phyloP scores from a whole-genome alignment of 176 grass and related monocot species.

The Ensete ventricosum region DNA sequence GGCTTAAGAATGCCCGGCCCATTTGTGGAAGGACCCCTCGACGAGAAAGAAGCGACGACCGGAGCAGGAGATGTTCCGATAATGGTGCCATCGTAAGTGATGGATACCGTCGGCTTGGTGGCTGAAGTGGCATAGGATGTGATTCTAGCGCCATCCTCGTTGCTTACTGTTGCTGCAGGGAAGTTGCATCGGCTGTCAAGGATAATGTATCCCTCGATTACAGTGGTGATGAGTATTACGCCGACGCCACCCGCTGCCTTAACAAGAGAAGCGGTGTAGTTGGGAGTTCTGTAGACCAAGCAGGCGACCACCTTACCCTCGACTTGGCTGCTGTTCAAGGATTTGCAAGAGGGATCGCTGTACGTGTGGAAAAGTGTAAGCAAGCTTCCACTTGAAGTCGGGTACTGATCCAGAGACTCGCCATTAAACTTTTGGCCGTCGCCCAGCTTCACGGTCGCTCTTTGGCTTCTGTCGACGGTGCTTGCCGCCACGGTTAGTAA shows the following conservation, averaged over 20 bases:
- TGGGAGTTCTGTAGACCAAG: not conserved
- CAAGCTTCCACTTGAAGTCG: slow-evolving; percentile 12
- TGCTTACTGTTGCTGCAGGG: slow-evolving; percentile 48
- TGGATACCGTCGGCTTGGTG: slow-evolving; percentile 33
- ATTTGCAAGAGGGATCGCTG: slow-evolving; percentile 7
- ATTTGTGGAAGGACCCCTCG: slow-evolving; percentile 51
- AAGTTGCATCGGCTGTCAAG: slow-evolving; percentile 48
- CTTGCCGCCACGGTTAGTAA: slow-evolving; percentile 82
- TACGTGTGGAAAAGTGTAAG: slow-evolving; percentile 50
- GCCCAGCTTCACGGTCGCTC: slow-evolving; percentile 53
- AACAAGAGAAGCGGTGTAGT: slow-evolving; percentile 33
- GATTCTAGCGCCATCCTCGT: slow-evolving; percentile 40
- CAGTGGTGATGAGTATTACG: slow-evolving; percentile 48
- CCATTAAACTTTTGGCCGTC: slow-evolving; percentile 58
- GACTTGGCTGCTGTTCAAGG: slow-evolving; percentile 35
- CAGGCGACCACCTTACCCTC: slow-evolving; percentile 53
- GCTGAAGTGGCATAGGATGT: slow-evolving; percentile 49
- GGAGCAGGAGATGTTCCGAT: slow-evolving; percentile 49
- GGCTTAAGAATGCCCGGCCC: slow-evolving; percentile 73
- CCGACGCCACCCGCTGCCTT: slow-evolving; percentile 40
- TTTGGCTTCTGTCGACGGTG: slow-evolving; percentile 58
- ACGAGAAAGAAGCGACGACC: slow-evolving; percentile 61
- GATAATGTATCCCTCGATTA: slow-evolving; percentile 47
- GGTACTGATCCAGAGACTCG: slow-evolving; percentile 55
- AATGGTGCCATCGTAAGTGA: slow-evolving; percentile 55